Percentiles rank a stretch among this genome's conserved stretches.
These are phyloP conservation scores for Paecilomyces sp. DNA, from an alignment of 2,329 filamentous ascomycete species.

Conservation along the genomic window DNA sequence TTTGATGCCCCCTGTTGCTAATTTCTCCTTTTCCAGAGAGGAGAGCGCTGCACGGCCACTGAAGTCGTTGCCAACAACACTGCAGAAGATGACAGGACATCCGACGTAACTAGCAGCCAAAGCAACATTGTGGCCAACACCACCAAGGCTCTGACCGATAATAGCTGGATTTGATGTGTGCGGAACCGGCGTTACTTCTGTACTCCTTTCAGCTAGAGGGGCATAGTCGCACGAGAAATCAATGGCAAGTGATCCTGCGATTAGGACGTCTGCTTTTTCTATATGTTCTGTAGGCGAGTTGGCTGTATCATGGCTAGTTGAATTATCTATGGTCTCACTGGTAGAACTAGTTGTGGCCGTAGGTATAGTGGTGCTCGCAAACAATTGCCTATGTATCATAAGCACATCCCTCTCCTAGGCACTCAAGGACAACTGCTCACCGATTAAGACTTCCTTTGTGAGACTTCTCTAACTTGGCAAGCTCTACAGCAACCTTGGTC, in stretches of 20 bases:
- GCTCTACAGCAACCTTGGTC: constrained; percentile 57
- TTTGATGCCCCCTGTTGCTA: constrained; percentile 61
- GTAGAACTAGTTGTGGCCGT: constrained; percentile 13
- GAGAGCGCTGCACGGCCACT: constrained; percentile 68
- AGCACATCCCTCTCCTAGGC: constrained; percentile 17
- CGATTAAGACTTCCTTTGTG: constrained; percentile 19
- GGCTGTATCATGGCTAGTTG: constrained; percentile 1
- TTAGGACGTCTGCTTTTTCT: constrained; percentile 59
- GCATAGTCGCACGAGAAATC: constrained; percentile 79
- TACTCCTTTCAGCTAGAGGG: constrained; percentile 34
- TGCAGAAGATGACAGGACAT: constrained; percentile 64
- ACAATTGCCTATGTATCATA: constrained; percentile 29
- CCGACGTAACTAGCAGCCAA: constrained; percentile 69
- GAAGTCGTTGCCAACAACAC: constrained; percentile 70
- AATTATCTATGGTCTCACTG: constrained; percentile 11
- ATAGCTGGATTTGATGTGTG: constrained; percentile 80
- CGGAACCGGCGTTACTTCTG: constrained; percentile 34
- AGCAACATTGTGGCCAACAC: constrained; percentile 88
- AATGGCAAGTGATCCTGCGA: constrained; percentile 83
- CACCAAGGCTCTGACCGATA: constrained; percentile 78
- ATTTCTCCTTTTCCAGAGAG: constrained; percentile 51
- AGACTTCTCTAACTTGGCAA: constrained; percentile 47
- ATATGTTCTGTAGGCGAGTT: constrained; percentile 6
- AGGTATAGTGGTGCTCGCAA: constrained; percentile 18
- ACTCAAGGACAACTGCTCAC: constrained; percentile 29